Evolutionary conservation across 23 red algal species (phyloP).

Genomic region (Rhodosorus marinus): DNA sequence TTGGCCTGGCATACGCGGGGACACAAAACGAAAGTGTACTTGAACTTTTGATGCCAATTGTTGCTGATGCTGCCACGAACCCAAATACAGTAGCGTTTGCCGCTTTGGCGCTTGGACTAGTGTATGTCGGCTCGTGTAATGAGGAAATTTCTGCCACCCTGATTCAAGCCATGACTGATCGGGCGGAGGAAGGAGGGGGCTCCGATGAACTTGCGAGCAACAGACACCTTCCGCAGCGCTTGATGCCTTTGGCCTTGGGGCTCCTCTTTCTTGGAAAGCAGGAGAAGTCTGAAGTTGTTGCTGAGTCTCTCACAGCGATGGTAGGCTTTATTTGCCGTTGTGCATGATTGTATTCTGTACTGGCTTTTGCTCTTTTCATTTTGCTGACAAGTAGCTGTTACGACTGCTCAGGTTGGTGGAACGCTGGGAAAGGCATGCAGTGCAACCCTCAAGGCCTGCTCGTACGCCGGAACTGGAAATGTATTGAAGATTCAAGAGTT

Average conservation of each 20-base stretch:
- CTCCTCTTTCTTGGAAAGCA: slow-evolving; percentile 57
- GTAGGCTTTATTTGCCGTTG: too few relatives aligned
- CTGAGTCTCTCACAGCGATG: slow-evolving; percentile 31
- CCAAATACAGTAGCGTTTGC: slow-evolving; percentile 47
- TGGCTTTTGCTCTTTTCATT: too few relatives aligned
- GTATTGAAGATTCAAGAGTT: slow-evolving; percentile 75
- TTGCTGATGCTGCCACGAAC: slow-evolving; percentile 41
- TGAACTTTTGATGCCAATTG: slow-evolving; percentile 48
- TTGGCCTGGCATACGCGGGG: slow-evolving; percentile 89
- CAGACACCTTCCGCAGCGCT: slow-evolving; percentile 19
- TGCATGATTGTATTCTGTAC: too few relatives aligned
- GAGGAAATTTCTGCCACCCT: slow-evolving; percentile 63
- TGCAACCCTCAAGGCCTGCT: neutral
- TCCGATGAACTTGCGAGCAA: slow-evolving; percentile 3
- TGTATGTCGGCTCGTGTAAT: slow-evolving; percentile 61
- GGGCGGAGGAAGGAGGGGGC: slow-evolving; percentile 3
- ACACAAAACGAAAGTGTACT: slow-evolving; percentile 38
- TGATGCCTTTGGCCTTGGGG: slow-evolving; percentile 67
- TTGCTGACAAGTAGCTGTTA: too few relatives aligned
- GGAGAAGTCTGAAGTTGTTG: slow-evolving; percentile 41
- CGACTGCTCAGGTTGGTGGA: too few relatives aligned
- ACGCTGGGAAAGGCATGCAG: slow-evolving; percentile 6
- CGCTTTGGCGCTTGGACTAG: slow-evolving; percentile 65
- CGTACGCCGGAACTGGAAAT: slow-evolving; percentile 53
- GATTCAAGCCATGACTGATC: slow-evolving; percentile 65